phyloP scores from a whole-genome alignment of 176 grass and related monocot species.

The Avena insularis region DNA sequence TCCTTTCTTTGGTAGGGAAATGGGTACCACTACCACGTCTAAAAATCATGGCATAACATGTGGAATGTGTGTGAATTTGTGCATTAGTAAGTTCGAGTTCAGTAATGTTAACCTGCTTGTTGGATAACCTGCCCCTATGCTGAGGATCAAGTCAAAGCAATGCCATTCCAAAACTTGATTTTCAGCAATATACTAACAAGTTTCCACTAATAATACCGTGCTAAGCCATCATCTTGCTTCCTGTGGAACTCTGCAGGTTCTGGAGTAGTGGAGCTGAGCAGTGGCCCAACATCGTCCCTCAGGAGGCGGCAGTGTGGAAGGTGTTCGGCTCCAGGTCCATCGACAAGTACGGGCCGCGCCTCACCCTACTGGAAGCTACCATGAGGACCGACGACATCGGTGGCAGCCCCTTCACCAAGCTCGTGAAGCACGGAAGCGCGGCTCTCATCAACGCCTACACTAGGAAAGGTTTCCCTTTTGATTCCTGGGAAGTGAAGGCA shows the following conservation, averaged over 20 bases:
- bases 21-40: background rate
- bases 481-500: slow-evolving; percentile 94
- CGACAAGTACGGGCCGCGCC: slow-evolving; percentile 76
- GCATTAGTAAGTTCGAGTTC: background rate
- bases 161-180: background rate
- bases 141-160: background rate
- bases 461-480: slow-evolving; percentile 66
- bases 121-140: background rate
- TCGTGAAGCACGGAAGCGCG: slow-evolving; percentile 88
- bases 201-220: background rate
- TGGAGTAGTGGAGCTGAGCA: slow-evolving; percentile 85
- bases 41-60: background rate
- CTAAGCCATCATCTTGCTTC: background rate
- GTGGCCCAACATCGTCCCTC: slow-evolving; percentile 88
- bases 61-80: background rate
- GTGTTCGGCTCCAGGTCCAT: slow-evolving; percentile 86
- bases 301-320: slow-evolving; percentile 76
- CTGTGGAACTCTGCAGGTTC: slow-evolving; percentile 50
- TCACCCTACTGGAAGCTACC: slow-evolving; percentile 86
- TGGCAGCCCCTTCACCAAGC: slow-evolving; percentile 59
- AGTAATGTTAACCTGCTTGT: background rate
- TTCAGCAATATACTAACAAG: background rate
- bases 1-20: background rate
- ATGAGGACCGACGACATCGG: slow-evolving; percentile 72
- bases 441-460: slow-evolving; percentile 85